Percentiles rank a stretch among this genome's conserved stretches.
Conservation (phyloP, 495 filamentous ascomycete genomes). For the Sporormia fimetaria region DNA sequence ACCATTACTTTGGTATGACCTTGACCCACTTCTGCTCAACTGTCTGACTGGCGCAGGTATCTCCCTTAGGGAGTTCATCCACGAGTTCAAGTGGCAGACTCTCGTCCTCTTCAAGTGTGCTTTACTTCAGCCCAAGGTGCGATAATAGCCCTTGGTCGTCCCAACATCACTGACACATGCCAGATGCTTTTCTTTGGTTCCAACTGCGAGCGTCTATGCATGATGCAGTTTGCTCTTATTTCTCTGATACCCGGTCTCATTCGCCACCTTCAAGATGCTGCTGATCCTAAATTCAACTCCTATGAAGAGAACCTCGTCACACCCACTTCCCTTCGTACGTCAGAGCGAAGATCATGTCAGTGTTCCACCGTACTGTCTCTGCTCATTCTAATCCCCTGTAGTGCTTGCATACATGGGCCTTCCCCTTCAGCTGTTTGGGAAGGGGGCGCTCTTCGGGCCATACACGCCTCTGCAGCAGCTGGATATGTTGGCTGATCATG, state of each 20-base stretch:
- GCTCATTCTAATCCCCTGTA: constrained; percentile 22
- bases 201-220: constrained; percentile 85
- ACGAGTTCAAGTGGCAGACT: constrained; percentile 88
- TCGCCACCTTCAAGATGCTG: constrained; percentile 75
- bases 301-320: constrained; percentile 64
- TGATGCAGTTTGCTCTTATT: constrained; percentile 94
- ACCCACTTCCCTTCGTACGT: constrained; percentile 80
- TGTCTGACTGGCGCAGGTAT: constrained; percentile 43
- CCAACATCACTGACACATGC: constrained; percentile 1
- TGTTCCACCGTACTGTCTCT: not conserved
- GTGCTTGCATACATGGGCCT: constrained; percentile 89
- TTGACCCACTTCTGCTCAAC: not conserved
- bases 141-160: not conserved
- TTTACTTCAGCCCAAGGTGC: constrained; percentile 87
- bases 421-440: constrained; percentile 90
- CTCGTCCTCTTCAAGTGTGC: constrained; percentile 87
- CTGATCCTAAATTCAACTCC: constrained; percentile 76
- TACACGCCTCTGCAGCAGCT: constrained; percentile 96
- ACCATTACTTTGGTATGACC: constrained; percentile 70
- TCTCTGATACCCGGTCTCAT: constrained; percentile 88
- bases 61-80: constrained; percentile 80
- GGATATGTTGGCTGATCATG: constrained; percentile 84
- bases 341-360: constrained; percentile 72
- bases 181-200: constrained; percentile 99
- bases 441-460: constrained; percentile 90